A percentile compares a stretch with the other conserved stretches of the same genome.
phyloP scores from a whole-genome alignment of 2,329 filamentous ascomycete species.

The Eurotiales sp. region DNA sequence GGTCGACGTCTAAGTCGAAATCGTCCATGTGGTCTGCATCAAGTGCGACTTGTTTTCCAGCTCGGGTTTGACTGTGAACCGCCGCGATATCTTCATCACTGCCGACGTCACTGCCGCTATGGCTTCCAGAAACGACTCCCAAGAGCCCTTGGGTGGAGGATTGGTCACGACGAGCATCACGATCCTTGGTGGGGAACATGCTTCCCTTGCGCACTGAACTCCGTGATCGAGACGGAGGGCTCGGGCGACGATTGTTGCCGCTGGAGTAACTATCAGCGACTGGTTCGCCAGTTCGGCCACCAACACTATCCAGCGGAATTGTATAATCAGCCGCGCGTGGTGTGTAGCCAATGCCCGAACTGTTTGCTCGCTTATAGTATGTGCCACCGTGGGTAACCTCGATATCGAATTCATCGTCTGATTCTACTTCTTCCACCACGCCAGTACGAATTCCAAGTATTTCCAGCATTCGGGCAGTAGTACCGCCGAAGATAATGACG shows the following conservation, averaged over 20 bases:
- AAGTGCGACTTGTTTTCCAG: conserved; percentile 30
- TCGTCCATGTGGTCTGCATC: conserved; percentile 29
- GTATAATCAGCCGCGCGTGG: conserved; percentile 62
- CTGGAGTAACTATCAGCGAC: conserved; percentile 52
- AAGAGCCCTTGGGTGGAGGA: conserved; percentile 52
- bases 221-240: conserved; percentile 31
- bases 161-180: conserved; percentile 41
- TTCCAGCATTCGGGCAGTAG: conserved; percentile 94
- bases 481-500: conserved; percentile 97
- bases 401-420: conserved; percentile 97
- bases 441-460: conserved; percentile 95
- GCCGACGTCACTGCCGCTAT: conserved; percentile 41
- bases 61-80: conserved; percentile 29
- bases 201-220: conserved; percentile 52
- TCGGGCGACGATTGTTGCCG: conserved; percentile 53
- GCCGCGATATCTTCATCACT: conserved; percentile 51
- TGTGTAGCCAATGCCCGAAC: conserved; percentile 68
- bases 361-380: conserved; percentile 74
- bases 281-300: conserved; percentile 30
- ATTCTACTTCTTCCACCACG: conserved; percentile 94
- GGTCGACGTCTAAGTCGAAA: conserved; percentile 40
- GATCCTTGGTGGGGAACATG: conserved; percentile 43
- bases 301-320: conserved; percentile 51
- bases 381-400: conserved; percentile 69
- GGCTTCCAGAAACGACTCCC: conserved; percentile 31